Evolutionary conservation across 106 monocot species (phyloP).

Genomic region (Gastrodia elata): DNA sequence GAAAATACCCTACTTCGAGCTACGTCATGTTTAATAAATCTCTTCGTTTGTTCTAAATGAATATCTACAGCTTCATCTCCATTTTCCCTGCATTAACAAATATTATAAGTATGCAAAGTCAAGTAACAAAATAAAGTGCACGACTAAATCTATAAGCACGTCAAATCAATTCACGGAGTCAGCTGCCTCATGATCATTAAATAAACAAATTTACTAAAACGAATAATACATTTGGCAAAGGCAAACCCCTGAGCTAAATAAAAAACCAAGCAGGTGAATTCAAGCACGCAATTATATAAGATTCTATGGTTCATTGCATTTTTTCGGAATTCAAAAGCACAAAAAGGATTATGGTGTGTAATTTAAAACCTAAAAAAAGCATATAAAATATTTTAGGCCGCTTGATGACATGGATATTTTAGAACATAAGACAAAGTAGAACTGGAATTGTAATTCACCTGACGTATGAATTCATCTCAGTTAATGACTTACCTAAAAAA

Average conservation of each 20-base stretch:
- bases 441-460: conserved; percentile 11
- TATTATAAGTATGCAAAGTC: not conserved
- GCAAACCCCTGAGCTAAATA: not conserved
- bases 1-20: conserved; percentile 2
- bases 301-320: not conserved
- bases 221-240: not conserved
- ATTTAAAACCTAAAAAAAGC: not conserved
- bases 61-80: conserved; percentile 15
- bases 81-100: conserved; percentile 17
- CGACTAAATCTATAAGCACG: not conserved
- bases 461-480: conserved; percentile 8
- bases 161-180: not conserved
- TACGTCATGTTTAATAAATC: conserved; percentile 2
- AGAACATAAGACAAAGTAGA: not conserved
- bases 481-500: not conserved
- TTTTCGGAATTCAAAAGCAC: not conserved
- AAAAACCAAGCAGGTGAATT: not conserved
- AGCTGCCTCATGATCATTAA: not conserved
- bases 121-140: not conserved
- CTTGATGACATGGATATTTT: not conserved
- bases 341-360: not conserved
- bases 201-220: not conserved
- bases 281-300: not conserved
- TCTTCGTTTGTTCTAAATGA: conserved; percentile 3
- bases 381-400: not conserved